Evolutionary conservation across 2,329 filamentous ascomycete species (phyloP).

Genomic region (Setomelanomma holmii): DNA sequence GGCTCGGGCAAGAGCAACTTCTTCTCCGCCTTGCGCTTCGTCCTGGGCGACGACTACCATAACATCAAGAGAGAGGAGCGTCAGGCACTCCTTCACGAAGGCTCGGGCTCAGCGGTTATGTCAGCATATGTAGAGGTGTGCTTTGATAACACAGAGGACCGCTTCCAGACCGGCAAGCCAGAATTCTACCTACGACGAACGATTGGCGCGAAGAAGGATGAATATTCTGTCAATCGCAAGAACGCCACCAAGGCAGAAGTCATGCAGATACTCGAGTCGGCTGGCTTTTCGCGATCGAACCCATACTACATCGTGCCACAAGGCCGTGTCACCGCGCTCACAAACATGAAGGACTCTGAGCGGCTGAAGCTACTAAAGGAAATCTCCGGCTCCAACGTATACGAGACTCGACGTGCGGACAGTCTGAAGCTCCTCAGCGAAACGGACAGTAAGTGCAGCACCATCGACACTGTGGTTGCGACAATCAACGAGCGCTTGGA

Average conservation of each 20-base stretch:
- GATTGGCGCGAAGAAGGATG: conserved; percentile 97
- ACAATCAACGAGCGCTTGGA: conserved; percentile 89
- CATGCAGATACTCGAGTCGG: conserved; percentile 92
- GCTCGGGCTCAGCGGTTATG: conserved; percentile 96
- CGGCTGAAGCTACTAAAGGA: conserved; percentile 91
- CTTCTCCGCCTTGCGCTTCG: conserved; percentile 98
- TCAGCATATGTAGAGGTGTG: conserved; percentile 99
- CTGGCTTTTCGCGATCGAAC: conserved; percentile 95
- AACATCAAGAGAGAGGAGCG: conserved; percentile 96
- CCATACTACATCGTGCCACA: conserved; percentile 99
- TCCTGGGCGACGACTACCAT: conserved; percentile 96
- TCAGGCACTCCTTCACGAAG: conserved; percentile 95
- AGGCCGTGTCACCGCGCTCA: conserved; percentile 91
- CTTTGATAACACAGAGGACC: conserved; percentile 96
- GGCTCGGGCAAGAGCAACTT: conserved; percentile 99
- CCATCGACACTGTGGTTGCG: conserved; percentile 90
- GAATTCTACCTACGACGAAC: conserved; percentile 91
- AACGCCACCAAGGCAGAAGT: conserved; percentile 94
- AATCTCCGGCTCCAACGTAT: conserved; percentile 97
- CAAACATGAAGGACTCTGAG: conserved; percentile 98
- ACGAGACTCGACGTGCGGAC: conserved; percentile 89
- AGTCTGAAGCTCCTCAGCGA: conserved; percentile 97
- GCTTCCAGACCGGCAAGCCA: conserved; percentile 90
- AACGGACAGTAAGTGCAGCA: conserved; percentile 90
- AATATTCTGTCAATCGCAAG: conserved; percentile 97